Base-by-base conservation (phyloP, 108 stramenopile species). In the Halocafeteria seosinensis region DNA sequence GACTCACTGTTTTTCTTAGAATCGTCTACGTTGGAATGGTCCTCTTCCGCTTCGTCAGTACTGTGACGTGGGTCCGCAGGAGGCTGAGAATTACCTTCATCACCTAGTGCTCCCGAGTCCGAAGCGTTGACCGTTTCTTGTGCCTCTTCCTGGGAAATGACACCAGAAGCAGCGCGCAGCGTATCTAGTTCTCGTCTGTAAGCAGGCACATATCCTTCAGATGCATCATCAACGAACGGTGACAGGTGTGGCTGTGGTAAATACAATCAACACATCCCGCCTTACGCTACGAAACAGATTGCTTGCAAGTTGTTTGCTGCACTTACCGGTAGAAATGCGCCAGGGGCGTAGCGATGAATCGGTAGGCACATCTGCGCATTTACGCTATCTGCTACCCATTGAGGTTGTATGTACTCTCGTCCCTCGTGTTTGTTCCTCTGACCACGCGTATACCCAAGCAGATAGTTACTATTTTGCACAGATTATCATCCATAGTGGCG, bases 211-310 rank as follows among this genome's bases (percentile, higher is more conserved):
- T 98, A 98, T 25, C 96, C 93, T 71, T 94, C 96, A 55, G 88
- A 85, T 35, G 88, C 86, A 67, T 98, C 86, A 62, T 98, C 91
- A 3, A 98, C 91, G 85, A 94, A 98, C 25, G 96, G 96, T 50
- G 88, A 87, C 12, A 98, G 75, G 76, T 98, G 95, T n/a, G 92
- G 92, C 28, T n/a, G n/a, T n/a, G n/a, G n/a, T n/a, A n/a, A n/a
- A n/a, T n/a, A n/a, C n/a, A n/a, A n/a, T n/a, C n/a, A n/a, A n/a
- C n/a, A n/a, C n/a, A n/a, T n/a, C n/a, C n/a, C n/a, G n/a, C n/a
- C n/a, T n/a, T n/a, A n/a, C n/a, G n/a, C n/a, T n/a, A n/a, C n/a
- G n/a, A n/a, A n/a, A n/a, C n/a, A n/a, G n/a, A n/a, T n/a, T n/a
- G n/a, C n/a, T n/a, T n/a, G n/a, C n/a, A n/a, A n/a, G n/a, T n/a